Evolutionary conservation across 352 stramenopile genomes (phyloP), one percentile per base, ranked within the genome.

Genomic region (Pythium brachiatum): DNA sequence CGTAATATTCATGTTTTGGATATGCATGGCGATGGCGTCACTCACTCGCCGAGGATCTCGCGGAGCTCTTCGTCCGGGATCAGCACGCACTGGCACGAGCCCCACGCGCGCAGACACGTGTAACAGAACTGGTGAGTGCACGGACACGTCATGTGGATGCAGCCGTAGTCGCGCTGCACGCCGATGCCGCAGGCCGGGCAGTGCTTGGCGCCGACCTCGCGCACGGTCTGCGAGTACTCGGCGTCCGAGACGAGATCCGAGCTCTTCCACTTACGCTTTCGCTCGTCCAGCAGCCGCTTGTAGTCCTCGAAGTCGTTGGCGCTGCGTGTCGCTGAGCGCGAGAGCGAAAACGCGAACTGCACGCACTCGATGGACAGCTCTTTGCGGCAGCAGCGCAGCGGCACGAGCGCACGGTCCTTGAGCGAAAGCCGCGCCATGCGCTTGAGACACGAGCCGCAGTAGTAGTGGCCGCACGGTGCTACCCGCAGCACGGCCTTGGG

Each of bases 81-180:
- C 12, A 90, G 44, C 46, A 61, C 68, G 63, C 83, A 92, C 20
- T 66, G 36, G 60, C 83, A 92, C 12, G 68, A 72, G 5, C 73
- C 60, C 83, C 83, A 92, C 29, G 58, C 8, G 7, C 21, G 25
- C 36, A 93, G 58, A 26, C 83, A 90, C 26, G 79, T 88, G 58
- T 80, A 93, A 66, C 83, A 93, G 56, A 93, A 93, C 59, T 91
- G 64, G 64, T 91, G 81, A 2, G 80, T 81, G 43, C 84, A 81
- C 8, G 77, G 78, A 52, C 83, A 93, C 43, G 53, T 81, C 72
- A 93, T 93, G 72, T 93, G 81, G 18, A 93, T 64, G 54, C 83
- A 93, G n/a, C 83, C 83, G 60, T 78, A 79, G 63, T 87, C 80
- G 48, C 81, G 79, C 56, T 87, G 67, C 27, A 93, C 79, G 36